Conservation (phyloP, 2,329 filamentous ascomycete genomes). For the Colletotrichum sp. region DNA sequence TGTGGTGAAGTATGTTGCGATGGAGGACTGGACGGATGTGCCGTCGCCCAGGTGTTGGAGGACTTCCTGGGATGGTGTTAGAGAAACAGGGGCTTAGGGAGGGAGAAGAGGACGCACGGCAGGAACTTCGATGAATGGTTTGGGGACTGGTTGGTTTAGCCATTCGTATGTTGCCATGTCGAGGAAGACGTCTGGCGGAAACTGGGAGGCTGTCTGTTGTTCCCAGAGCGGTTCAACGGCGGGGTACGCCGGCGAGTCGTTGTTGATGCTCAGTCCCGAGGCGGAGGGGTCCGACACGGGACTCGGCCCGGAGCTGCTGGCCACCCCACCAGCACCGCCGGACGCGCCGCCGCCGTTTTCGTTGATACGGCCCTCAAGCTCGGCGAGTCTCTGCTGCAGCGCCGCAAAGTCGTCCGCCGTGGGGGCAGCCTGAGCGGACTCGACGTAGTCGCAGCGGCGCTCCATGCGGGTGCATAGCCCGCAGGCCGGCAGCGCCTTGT, state of each 20-base stretch:
- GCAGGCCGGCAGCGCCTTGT: slow-evolving; percentile 54
- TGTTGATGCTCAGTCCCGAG: not conserved
- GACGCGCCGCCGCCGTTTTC: not conserved
- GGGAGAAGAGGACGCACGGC: slow-evolving; percentile 27
- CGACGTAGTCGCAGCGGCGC: slow-evolving; percentile 45
- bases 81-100: not conserved
- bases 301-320: not conserved
- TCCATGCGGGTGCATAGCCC: slow-evolving; percentile 48
- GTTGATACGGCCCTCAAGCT: slow-evolving; percentile 41
- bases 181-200: slow-evolving; percentile 49
- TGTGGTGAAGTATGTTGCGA: slow-evolving; percentile 46
- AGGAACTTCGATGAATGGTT: slow-evolving; percentile 42
- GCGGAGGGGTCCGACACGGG: not conserved
- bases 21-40: slow-evolving; percentile 38
- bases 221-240: not conserved
- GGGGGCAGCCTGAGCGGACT: slow-evolving; percentile 33
- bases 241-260: not conserved
- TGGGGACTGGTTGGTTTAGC: slow-evolving; percentile 38
- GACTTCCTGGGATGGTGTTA: slow-evolving; percentile 34
- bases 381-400: slow-evolving; percentile 39
- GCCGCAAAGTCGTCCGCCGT: slow-evolving; percentile 43
- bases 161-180: slow-evolving; percentile 44
- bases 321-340: not conserved
- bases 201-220: slow-evolving; percentile 23
- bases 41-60: slow-evolving; percentile 42